phyloP scores from a whole-genome alignment of 345 rosid species.

The Arabis alpina region DNA sequence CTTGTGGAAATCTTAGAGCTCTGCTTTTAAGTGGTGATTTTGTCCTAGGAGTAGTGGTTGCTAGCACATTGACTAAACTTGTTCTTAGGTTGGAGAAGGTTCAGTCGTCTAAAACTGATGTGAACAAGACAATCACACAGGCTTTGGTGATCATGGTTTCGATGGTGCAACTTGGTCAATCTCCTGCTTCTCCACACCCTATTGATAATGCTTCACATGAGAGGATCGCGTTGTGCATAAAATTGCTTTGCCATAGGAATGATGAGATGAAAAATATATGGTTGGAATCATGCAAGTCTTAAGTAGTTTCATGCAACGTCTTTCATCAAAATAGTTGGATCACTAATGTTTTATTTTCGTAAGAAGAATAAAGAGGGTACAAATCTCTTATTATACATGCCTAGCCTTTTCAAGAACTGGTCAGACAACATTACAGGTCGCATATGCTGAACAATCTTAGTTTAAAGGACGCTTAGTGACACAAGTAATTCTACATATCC shows the following conservation, averaged over 20 bases:
- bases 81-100: slow-evolving; percentile 93
- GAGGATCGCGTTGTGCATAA: slow-evolving; percentile 79
- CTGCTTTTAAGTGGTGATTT: slow-evolving; percentile 93
- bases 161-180: slow-evolving; percentile 92
- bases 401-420: slow-evolving; percentile 20
- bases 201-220: slow-evolving; percentile 91
- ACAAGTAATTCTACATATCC: slow-evolving; percentile 28
- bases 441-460: slow-evolving; percentile 13
- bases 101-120: slow-evolving; percentile 77
- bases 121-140: slow-evolving; percentile 65
- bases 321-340: background rate
- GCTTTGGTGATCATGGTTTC: slow-evolving; percentile 89
- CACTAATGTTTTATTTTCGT: slow-evolving; percentile 8
- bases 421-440: background rate
- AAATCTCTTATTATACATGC: background rate
- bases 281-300: slow-evolving; percentile 65
- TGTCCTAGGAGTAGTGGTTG: slow-evolving; percentile 97
- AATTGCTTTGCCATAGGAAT: slow-evolving; percentile 80
- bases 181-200: slow-evolving; percentile 86
- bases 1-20: slow-evolving; percentile 79
- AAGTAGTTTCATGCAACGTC: too few species aligned
- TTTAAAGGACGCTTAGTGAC: background rate
- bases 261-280: slow-evolving; percentile 83
- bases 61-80: slow-evolving; percentile 90
- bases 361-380: slow-evolving; percentile 7